Percentiles rank a stretch among this genome's conserved stretches.
Conservation (phyloP, 1,284 basidiomycete genomes). For the Trametes pubescens region DNA sequence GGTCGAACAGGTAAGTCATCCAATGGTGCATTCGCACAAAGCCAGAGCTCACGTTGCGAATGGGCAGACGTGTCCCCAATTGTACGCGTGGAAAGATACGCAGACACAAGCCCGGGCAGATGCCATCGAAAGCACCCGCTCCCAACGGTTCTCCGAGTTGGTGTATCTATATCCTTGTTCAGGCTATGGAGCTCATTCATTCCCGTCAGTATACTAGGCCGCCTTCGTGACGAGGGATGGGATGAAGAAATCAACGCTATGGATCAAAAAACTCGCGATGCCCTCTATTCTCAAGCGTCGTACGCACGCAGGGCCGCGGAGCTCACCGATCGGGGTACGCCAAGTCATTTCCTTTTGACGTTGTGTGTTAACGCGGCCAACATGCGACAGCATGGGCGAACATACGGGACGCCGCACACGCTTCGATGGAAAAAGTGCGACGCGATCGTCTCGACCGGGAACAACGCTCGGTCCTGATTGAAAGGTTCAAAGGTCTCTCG, state of each 20-base stretch:
- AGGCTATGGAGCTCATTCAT: not conserved
- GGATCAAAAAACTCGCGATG: not conserved
- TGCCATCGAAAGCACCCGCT: not conserved
- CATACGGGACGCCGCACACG: not conserved
- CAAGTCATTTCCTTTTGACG: not conserved
- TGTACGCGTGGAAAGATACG: not conserved
- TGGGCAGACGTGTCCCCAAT: not conserved
- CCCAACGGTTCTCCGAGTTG: not conserved
- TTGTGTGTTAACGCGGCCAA: not conserved
- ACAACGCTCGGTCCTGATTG: not conserved
- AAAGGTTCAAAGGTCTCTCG: not conserved
- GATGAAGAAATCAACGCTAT: not conserved
- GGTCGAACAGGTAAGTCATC: not conserved
- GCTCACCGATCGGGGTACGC: not conserved
- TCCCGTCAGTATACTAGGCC: not conserved
- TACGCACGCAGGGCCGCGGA: not conserved
- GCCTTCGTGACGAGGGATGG: not conserved
- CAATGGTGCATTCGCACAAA: not conserved
- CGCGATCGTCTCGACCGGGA: not conserved
- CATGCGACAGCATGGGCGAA: not conserved
- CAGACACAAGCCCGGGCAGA: not conserved
- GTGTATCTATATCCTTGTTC: not conserved
- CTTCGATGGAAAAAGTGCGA: slow-evolving; percentile 1
- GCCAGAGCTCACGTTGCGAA: not conserved
- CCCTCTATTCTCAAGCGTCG: not conserved